These are phyloP conservation scores for Penicillium cataractarum DNA, from an alignment of 495 filamentous ascomycete species.

Conservation along the genomic window DNA sequence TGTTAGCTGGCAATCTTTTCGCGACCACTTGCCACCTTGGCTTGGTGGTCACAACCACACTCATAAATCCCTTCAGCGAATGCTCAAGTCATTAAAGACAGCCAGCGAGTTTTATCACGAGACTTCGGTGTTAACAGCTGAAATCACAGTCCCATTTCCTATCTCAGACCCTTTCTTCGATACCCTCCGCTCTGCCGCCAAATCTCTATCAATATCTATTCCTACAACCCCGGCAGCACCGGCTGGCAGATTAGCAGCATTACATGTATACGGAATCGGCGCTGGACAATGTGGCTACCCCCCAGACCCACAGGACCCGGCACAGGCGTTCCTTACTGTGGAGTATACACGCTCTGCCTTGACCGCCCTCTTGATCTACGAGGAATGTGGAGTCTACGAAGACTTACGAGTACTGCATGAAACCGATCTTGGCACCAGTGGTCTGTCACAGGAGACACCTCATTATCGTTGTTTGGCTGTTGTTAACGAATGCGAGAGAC, in stretches of 20 bases:
- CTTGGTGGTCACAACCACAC: background rate
- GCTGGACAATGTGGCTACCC: background rate
- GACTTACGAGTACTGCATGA: conserved; percentile 1
- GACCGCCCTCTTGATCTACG: conserved; percentile 1
- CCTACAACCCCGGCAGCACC: background rate
- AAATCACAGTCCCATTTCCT: conserved; percentile 4
- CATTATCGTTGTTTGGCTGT: background rate
- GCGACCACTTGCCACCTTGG: background rate
- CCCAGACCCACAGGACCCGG: background rate
- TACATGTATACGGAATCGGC: background rate
- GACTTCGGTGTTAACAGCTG: background rate
- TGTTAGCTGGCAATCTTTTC: background rate
- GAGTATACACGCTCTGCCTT: conserved; percentile 7
- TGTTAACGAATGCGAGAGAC: too few species aligned
- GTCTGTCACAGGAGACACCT: background rate
- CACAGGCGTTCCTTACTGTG: conserved; percentile 1
- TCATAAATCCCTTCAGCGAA: background rate
- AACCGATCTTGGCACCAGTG: background rate
- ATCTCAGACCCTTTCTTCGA: background rate
- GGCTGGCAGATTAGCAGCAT: background rate
- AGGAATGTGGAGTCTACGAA: background rate
- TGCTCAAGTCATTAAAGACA: conserved; percentile 3
- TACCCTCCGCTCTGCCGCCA: background rate
- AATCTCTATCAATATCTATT: background rate
- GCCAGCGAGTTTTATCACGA: background rate